phyloP scores from a whole-genome alignment of 192 early-diverging fungal species.

The Backusella mclennaniae region DNA sequence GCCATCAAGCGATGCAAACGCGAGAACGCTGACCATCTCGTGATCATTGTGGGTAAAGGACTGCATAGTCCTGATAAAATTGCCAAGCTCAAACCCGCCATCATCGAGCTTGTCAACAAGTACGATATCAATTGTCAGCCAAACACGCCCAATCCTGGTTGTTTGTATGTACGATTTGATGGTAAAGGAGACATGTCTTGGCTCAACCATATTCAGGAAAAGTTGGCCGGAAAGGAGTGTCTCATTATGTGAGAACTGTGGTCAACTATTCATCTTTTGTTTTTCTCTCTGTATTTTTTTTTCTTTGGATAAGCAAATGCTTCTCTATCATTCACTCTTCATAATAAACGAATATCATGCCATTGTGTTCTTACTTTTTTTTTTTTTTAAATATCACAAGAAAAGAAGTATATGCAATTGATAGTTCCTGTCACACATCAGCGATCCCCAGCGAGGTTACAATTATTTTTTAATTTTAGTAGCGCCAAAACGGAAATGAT shows the following conservation, averaged over 20 bases:
- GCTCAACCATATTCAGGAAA: constrained; percentile 37
- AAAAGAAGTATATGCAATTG: too few species aligned
- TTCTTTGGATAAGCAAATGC: too few species aligned
- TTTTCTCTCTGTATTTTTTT: too few species aligned
- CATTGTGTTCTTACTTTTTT: too few species aligned
- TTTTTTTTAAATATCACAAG: too few species aligned
- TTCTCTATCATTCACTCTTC: too few species aligned
- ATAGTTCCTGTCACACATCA: background rate
- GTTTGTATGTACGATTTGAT: constrained; percentile 55
- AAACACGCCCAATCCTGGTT: constrained; percentile 57
- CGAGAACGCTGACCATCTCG: constrained; percentile 40
- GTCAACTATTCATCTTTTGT: too few species aligned
- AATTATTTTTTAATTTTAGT: background rate
- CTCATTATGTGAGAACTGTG: constrained; percentile 24
- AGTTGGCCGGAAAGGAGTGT: constrained; percentile 23
- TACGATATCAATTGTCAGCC: constrained; percentile 49
- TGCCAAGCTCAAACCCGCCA: constrained; percentile 68
- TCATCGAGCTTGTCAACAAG: constrained; percentile 52
- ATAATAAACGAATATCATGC: too few species aligned
- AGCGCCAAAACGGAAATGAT: background rate
- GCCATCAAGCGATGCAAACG: constrained; percentile 50
- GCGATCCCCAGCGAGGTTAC: background rate
- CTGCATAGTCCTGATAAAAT: constrained; percentile 47
- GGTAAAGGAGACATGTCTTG: constrained; percentile 46
- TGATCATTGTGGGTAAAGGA: constrained; percentile 68